Base-by-base conservation (phyloP, 2,329 filamentous ascomycete genomes). In the Fusarium metavorans region DNA sequence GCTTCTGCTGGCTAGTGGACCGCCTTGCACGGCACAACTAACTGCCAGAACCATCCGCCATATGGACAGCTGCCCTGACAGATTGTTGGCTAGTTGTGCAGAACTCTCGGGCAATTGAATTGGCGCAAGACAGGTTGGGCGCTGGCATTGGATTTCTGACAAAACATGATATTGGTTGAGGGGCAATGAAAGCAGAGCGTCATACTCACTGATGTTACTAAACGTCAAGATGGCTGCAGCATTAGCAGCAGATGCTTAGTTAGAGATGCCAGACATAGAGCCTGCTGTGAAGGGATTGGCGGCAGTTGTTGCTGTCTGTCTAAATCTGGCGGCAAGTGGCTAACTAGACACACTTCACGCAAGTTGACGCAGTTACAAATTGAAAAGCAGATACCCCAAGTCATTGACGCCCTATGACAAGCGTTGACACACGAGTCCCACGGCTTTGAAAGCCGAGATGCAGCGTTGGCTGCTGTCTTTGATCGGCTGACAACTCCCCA, bases 381-480 rank as follows among this genome's bases (percentile, higher is more conserved):
- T 58, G 64, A 41, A 77, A 70, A 68, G 48, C 73, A 75, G 77
- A 78, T 79, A 79, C 74, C 68, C 77, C 76, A 43, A 54, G 54
- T 59, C 64, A 43, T 37, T 20, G 43, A 37, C 68, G 64, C 70
- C 70, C 64, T 73, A 66, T 67, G 67, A 60, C 37, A 67, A 37
- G 50, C 58, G 43, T 61, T 61, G 65, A 63, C 37, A 64, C 35
- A 67, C 32, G 48, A 64, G 48, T 60, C 63, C 41, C 48, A 20
- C n/a, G 27, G 34, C 45, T 61, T 67, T 58, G 56, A 23, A 74
- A 64, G 48, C 59, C 34, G 60, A 39, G 9, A 72, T 66, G 69
- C 67, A 67, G 25, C 34, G 18, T 64, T 48, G 54, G 20, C 48
- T 70, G 60, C 58, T 45, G n/a, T 25, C 30, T 52, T 66, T 60